These are phyloP conservation scores for Wallemia mellicola DNA, from an alignment of 1,284 basidiomycete genomes.

Conservation along the genomic window DNA sequence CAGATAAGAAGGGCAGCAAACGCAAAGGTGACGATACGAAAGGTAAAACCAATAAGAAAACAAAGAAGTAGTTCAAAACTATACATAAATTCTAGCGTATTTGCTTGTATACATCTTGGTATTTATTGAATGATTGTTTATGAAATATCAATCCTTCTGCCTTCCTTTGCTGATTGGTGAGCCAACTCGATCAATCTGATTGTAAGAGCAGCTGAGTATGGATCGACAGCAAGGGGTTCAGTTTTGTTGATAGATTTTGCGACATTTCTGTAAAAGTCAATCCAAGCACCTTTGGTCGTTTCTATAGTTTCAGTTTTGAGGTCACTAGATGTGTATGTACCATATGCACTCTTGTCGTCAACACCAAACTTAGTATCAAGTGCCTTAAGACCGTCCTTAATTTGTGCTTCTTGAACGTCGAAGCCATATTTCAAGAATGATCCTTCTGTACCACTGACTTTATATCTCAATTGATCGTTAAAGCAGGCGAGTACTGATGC, in stretches of 20 bases:
- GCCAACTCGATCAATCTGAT: conserved; percentile 45
- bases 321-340: conserved; percentile 18
- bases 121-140: background rate
- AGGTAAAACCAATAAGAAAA: background rate
- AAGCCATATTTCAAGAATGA: conserved; percentile 43
- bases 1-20: background rate
- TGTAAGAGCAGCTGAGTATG: conserved; percentile 33
- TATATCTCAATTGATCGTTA: conserved; percentile 32
- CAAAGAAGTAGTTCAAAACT: background rate
- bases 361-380: conserved; percentile 20
- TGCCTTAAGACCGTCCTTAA: conserved; percentile 8
- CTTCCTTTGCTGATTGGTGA: conserved; percentile 29
- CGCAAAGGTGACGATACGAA: background rate
- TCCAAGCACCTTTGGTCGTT: conserved; percentile 26
- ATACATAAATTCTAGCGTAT: background rate
- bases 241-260: conserved; percentile 28
- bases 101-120: background rate
- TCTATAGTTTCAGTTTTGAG: conserved; percentile 21
- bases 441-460: conserved; percentile 28
- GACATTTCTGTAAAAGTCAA: conserved; percentile 32
- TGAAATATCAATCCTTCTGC: conserved; percentile 17
- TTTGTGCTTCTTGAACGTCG: conserved; percentile 39
- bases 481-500: conserved; percentile 36
- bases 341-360: conserved; percentile 31
- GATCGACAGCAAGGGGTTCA: conserved; percentile 28